Percentiles rank a stretch among this genome's conserved stretches.
Evolutionary conservation across 352 stramenopile genomes (phyloP).

Genomic region (Phytopythium mirpurense): DNA sequence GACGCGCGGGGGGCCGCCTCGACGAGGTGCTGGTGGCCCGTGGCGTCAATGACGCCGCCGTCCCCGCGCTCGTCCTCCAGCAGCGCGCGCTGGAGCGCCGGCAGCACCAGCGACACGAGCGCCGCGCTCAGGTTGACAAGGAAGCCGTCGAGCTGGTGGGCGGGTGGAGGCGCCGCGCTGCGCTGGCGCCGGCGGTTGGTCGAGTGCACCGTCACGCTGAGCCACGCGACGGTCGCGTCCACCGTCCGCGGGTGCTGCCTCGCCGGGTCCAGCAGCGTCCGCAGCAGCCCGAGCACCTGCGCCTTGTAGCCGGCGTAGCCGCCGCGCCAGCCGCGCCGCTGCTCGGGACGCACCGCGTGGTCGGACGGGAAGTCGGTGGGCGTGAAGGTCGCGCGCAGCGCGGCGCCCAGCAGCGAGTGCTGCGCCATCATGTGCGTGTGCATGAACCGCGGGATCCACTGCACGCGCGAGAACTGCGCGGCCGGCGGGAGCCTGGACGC

Average conservation of each 20-base stretch:
- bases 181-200: conserved; percentile 36
- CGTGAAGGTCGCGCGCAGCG: conserved; percentile 58
- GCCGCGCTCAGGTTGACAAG: conserved; percentile 37
- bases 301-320: conserved; percentile 28
- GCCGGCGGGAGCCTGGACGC: conserved; percentile 7
- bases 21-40: not conserved
- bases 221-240: conserved; percentile 40
- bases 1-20: not conserved
- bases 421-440: conserved; percentile 40
- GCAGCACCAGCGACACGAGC: conserved; percentile 12
- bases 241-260: conserved; percentile 41
- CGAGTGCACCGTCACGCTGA: conserved; percentile 28
- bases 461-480: conserved; percentile 9
- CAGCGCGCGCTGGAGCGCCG: conserved; percentile 14
- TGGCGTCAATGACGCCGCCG: conserved; percentile 15
- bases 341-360: conserved; percentile 13
- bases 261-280: conserved; percentile 21
- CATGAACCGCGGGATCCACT: conserved; percentile 47
- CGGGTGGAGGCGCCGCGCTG: conserved; percentile 22
- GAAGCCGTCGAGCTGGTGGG: conserved; percentile 39
- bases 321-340: conserved; percentile 43
- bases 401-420: conserved; percentile 53
- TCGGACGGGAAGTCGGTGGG: conserved; percentile 33
- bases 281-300: conserved; percentile 26
- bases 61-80: not conserved